Evolutionary conservation across 1,284 basidiomycete genomes (phyloP).

Genomic region (Boletus smithii): DNA sequence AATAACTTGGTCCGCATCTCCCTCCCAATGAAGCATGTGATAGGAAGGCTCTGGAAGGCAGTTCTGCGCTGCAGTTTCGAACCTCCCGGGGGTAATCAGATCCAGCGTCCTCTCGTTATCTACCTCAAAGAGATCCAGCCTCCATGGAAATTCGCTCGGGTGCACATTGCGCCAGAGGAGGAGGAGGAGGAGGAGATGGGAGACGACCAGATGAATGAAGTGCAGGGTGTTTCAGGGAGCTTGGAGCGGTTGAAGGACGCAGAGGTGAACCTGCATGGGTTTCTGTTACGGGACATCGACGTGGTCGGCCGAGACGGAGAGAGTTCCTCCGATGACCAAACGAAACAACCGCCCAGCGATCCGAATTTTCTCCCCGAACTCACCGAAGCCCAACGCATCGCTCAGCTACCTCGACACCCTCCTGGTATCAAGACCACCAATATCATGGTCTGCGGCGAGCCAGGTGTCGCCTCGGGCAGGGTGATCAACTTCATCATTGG

Average conservation of each 20-base stretch:
- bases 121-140: constrained; percentile 19
- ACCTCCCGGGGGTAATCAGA: constrained; percentile 8
- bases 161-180: constrained; percentile 9
- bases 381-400: constrained; percentile 20
- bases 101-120: constrained; percentile 23
- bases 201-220: neutral
- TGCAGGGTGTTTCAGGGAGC: constrained; percentile 17
- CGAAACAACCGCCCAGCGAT: constrained; percentile 1
- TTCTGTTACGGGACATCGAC: constrained; percentile 11
- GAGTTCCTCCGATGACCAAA: neutral
- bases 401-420: constrained; percentile 19
- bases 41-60: constrained; percentile 20
- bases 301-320: constrained; percentile 11
- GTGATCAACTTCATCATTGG: constrained; percentile 23
- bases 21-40: constrained; percentile 21
- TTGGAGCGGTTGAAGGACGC: constrained; percentile 19
- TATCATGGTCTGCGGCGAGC: constrained; percentile 31
- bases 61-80: constrained; percentile 26
- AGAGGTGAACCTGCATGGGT: constrained; percentile 16
- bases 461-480: constrained; percentile 21
- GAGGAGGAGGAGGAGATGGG: neutral
- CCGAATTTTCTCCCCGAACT: constrained; percentile 4
- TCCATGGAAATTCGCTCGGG: constrained; percentile 15
- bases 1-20: constrained; percentile 23
- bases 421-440: constrained; percentile 26